Evolutionary conservation across 2,329 filamentous ascomycete species (phyloP).

Genomic region (Aschersonia sp.): DNA sequence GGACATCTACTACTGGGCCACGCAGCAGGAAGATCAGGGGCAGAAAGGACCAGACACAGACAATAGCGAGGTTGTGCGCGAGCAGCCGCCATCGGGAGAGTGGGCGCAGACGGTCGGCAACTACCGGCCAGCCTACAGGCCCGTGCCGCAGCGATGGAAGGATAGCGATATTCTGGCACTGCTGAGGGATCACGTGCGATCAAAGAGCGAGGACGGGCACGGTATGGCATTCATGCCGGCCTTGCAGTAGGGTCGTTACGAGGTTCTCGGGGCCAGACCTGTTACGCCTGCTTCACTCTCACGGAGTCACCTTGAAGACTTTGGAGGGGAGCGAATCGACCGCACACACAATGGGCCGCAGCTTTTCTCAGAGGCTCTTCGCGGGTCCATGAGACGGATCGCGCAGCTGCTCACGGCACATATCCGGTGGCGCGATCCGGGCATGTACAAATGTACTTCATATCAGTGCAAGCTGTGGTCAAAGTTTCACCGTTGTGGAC

Average conservation of each 20-base stretch:
- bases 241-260: slow-evolving; percentile 12
- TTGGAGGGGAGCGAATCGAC: too few species aligned
- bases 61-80: slow-evolving; percentile 14
- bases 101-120: slow-evolving; percentile 95
- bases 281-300: too few species aligned
- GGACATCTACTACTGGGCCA: slow-evolving; percentile 99
- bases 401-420: too few species aligned
- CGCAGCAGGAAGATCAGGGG: slow-evolving; percentile 50
- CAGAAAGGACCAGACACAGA: slow-evolving; percentile 12
- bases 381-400: too few species aligned
- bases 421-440: too few species aligned
- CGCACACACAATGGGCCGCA: too few species aligned
- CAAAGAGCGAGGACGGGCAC: slow-evolving; percentile 31
- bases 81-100: slow-evolving; percentile 45
- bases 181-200: slow-evolving; percentile 66
- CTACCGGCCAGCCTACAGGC: slow-evolving; percentile 85
- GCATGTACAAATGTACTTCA: too few species aligned
- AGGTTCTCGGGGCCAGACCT: too few species aligned
- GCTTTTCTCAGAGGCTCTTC: too few species aligned
- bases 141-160: slow-evolving; percentile 76
- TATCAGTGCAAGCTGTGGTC: too few species aligned
- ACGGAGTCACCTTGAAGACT: too few species aligned
- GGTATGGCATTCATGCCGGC: slow-evolving; percentile 47
- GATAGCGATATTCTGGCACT: slow-evolving; percentile 65
- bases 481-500: too few species aligned